Evolutionary conservation across 2,329 filamentous ascomycete species (phyloP).

Genomic region (Aspergillus neotritici): DNA sequence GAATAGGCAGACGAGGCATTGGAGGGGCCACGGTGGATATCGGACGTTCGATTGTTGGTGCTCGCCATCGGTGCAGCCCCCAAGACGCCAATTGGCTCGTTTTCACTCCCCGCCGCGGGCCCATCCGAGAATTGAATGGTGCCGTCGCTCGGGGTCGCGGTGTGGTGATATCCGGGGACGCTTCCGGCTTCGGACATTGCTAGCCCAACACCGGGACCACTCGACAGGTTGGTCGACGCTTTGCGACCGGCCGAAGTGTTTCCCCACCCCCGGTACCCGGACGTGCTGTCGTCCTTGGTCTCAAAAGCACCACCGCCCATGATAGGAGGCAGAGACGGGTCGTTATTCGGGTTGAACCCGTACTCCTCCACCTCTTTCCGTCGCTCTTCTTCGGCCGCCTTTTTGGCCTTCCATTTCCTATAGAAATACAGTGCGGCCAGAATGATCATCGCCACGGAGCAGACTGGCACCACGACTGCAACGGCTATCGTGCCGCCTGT

Average conservation of each 20-base stretch:
- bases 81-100: constrained; percentile 77
- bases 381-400: constrained; percentile 77
- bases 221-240: constrained; percentile 82
- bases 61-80: constrained; percentile 60
- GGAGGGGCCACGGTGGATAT: constrained; percentile 82
- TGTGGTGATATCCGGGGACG: constrained; percentile 48
- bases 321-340: constrained; percentile 67
- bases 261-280: constrained; percentile 91
- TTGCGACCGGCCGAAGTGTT: constrained; percentile 73
- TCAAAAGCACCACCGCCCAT: constrained; percentile 44
- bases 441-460: constrained; percentile 74
- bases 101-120: constrained; percentile 59
- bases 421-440: constrained; percentile 75
- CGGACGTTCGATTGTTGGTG: constrained; percentile 55
- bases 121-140: constrained; percentile 59
- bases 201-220: constrained; percentile 54
- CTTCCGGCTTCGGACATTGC: constrained; percentile 67
- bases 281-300: constrained; percentile 64
- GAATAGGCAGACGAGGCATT: constrained; percentile 97
- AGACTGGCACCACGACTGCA: constrained; percentile 89
- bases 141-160: constrained; percentile 59
- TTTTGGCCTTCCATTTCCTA: constrained; percentile 80
- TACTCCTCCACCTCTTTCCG: constrained; percentile 97
- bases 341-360: constrained; percentile 94
- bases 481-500: constrained; percentile 71